A percentile compares a stretch with the other conserved stretches of the same genome.
Conservation (phyloP, 306 rosid genomes). For the Spatholobus suberectus region DNA sequence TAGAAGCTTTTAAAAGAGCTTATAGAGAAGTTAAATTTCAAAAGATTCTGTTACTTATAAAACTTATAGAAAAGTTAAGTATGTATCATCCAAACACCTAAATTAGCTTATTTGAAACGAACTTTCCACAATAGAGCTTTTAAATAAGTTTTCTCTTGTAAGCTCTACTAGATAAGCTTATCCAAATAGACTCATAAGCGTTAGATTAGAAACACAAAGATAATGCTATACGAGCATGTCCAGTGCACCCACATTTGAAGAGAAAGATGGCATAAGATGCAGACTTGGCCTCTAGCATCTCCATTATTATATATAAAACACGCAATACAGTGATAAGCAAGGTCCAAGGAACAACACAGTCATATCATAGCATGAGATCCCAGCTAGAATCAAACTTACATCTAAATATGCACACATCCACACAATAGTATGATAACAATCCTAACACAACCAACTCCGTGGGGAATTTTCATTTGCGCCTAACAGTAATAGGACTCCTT, state of each 20-base stretch:
- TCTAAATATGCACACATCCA: too few species aligned
- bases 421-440: too few species aligned
- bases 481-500: slow-evolving; percentile 24
- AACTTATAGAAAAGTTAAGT: too few species aligned
- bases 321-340: background rate
- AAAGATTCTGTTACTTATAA: too few species aligned
- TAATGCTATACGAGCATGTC: background rate
- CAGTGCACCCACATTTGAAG: background rate
- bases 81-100: too few species aligned
- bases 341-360: background rate
- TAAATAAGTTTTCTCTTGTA: too few species aligned
- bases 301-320: background rate
- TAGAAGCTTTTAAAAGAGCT: too few species aligned
- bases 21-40: too few species aligned
- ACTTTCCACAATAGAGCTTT: too few species aligned
- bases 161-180: too few species aligned
- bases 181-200: too few species aligned
- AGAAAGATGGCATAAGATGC: background rate
- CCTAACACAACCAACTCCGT: background rate
- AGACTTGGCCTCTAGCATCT: background rate
- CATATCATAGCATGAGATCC: background rate
- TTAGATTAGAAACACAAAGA: background rate
- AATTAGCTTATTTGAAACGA: too few species aligned
- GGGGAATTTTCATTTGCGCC: background rate
- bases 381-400: background rate